Base-by-base conservation (phyloP, 2,329 filamentous ascomycete species). In the Amphichorda felina region DNA sequence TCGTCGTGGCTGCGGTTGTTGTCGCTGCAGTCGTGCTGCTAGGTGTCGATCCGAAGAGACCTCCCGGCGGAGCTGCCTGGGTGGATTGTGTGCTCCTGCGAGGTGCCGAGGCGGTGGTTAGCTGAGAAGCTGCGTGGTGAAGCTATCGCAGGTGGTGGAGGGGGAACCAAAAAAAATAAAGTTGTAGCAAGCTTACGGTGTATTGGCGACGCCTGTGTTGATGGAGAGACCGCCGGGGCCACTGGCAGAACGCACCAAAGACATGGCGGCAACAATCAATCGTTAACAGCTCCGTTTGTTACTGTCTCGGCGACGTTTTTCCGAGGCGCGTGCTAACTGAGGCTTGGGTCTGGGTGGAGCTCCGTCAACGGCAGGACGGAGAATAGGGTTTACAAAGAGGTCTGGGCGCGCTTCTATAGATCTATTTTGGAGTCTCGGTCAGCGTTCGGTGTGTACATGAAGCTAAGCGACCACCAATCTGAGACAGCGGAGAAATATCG, bases 171-270 rank as follows among this genome's bases (percentile, higher is more conserved):
- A 18, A 27, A 11, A 26, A 19, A 30, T n/a, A 17, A 11, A 19
- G 30, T 10, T 26, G 22, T 6, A 34, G 18, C n/a, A 35, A 29
- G 22, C 19, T 29, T 32, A 59, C 57, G 54, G 44, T 37, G 55
- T 41, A 65, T 76, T 78, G 42, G 74, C 74, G 39, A 70, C 62
- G 43, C 65, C 68, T 14, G 73, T 77, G 56, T 79, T 79, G 57
- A 79, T 78, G 49, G 68, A 75, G 43, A 79, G 63, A 50, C 70
- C 72, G 43, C 63, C 69, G 41, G 72, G 72, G 48, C 69, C 72
- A 53, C 72, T 75, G 39, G 68, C 67, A 46, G 72, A 76, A 53
- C 72, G 65, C 39, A 63, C 64, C 50, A 70, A 55, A 51, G 66
- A 64, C 66, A 70, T 70, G 10, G 10, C 21, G n/a, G 37, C 43